Conservation (phyloP, 305 asterid species). For the Fraxinus xanthoxyloides region DNA sequence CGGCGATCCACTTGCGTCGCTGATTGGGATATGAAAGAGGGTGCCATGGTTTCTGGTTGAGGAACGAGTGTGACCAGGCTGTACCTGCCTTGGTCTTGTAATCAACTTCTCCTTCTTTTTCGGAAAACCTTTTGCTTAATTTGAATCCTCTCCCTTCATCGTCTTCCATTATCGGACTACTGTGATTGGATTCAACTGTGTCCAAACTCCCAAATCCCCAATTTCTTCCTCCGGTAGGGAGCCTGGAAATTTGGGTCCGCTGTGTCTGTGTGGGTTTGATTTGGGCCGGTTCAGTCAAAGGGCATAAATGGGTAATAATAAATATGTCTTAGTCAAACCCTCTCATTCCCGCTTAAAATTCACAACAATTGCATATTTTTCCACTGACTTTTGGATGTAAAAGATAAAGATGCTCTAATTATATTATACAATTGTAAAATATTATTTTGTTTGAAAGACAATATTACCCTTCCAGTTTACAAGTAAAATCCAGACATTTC, state of each 20-base stretch:
- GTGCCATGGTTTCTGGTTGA: conserved; percentile 99
- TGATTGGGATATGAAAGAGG: conserved; percentile 98
- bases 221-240: neutral
- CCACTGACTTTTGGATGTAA: too few relatives aligned
- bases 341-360: too few relatives aligned
- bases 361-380: too few relatives aligned
- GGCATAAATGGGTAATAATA: too few relatives aligned
- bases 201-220: neutral
- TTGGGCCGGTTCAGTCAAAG: neutral
- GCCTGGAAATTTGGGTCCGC: neutral
- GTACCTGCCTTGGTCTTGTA: conserved; percentile 87
- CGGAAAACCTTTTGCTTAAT: conserved; percentile 60
- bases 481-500: too few relatives aligned
- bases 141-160: conserved; percentile 59
- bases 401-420: too few relatives aligned
- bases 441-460: too few relatives aligned
- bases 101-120: conserved; percentile 77
- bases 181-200: neutral
- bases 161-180: conserved; percentile 46
- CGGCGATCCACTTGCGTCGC: conserved; percentile 99
- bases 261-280: neutral
- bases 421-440: too few relatives aligned
- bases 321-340: too few relatives aligned
- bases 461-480: too few relatives aligned
- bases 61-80: conserved; percentile 92